Evolutionary conservation across 495 filamentous ascomycete genomes (phyloP), one percentile per base, ranked within the genome.

Genomic region (Cercophora scortea): DNA sequence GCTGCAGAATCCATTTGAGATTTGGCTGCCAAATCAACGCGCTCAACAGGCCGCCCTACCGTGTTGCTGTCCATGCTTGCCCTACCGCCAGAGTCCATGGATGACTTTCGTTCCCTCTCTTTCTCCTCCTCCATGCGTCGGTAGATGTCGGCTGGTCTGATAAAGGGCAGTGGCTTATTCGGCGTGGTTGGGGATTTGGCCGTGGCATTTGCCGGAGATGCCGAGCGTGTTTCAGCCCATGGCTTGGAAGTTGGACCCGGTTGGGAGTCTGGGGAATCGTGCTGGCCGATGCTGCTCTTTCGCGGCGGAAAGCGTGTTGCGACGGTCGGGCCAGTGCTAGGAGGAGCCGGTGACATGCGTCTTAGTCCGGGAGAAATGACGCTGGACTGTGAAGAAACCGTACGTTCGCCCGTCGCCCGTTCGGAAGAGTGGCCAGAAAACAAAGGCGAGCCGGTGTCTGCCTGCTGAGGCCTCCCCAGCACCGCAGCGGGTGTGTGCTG

Each of bases 91-190:
- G 79, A 77, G 0, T 84, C 83, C 49, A 74, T 63, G 16, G 78
- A 77, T 25, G 25, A 25, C 44, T 71, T 72, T 61, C 76, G 67
- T 63, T 83, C 78, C 50, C 66, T 73, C 53, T 80, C 71, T 50
- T 72, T 77, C 52, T 88, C 86, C 55, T 89, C 86, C 42, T 79
- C 80, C 64, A 87, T 74, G 3, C 86, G 80, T 51, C 76, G 81
- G 62, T 93, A 93, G 34, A 91, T 87, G 55, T 95, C 88, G 17
- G 83, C 83, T 10, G 90, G 88, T 15, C 87, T 76, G 19, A 89
- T 75, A 54, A 92, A 83, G 2, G 85, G 79, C 1, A 79, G 63
- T 4, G 79, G 59, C 55, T 84, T 83, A 16, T 43, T 45, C 12
- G 65, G 47, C 35, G 67, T 55, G 38, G 56, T 50, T 6, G 55